Percentiles rank a stretch among this genome's conserved stretches.
These are phyloP conservation scores for Aspergillus pseudonomiae DNA, from an alignment of 2,329 filamentous ascomycete species.

Conservation along the genomic window DNA sequence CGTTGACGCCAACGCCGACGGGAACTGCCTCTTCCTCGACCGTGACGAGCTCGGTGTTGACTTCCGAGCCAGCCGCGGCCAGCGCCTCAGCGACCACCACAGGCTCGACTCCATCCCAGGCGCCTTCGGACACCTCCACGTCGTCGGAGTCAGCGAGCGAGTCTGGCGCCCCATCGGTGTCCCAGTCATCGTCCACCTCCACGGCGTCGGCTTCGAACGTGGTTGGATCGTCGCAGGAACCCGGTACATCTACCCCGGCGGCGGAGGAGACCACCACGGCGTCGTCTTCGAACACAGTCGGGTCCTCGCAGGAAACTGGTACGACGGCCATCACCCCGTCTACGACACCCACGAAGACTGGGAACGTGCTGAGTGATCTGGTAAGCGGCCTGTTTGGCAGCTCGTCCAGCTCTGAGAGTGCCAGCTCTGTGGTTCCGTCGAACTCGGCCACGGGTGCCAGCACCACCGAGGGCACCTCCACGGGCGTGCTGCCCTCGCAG, in stretches of 20 bases:
- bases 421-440: background rate
- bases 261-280: background rate
- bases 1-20: constrained; percentile 21
- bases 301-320: background rate
- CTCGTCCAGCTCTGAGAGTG: background rate
- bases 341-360: background rate
- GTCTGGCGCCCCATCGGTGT: too few species aligned
- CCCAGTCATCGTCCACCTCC: too few species aligned
- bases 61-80: constrained; percentile 6
- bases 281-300: background rate
- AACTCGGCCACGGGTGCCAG: background rate
- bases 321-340: background rate
- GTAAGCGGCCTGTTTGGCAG: background rate
- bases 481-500: background rate
- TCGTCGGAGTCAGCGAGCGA: background rate
- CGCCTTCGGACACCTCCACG: background rate
- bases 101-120: background rate
- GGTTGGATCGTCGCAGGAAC: background rate
- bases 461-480: background rate
- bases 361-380: background rate
- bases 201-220: background rate
- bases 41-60: background rate
- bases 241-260: background rate
- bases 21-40: background rate
- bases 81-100: constrained; percentile 16